phyloP scores from a whole-genome alignment of 78 protist genomes.

The Salpingoeca rosetta region DNA sequence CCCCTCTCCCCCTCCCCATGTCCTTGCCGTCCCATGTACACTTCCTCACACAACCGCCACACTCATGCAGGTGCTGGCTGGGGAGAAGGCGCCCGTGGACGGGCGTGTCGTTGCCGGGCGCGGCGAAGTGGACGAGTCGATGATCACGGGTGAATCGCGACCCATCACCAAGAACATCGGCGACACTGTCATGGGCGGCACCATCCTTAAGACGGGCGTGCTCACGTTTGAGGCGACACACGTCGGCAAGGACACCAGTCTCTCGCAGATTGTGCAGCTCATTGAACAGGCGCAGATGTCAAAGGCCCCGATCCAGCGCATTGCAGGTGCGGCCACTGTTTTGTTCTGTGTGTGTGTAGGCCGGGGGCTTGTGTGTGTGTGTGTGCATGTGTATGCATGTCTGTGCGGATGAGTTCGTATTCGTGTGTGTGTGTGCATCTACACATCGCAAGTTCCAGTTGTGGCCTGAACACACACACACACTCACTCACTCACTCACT shows the following conservation, averaged over 20 bases:
- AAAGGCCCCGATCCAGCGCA: conserved; percentile 50
- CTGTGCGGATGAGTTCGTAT: too few relatives aligned
- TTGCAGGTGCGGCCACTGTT: too few relatives aligned
- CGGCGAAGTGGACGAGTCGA: conserved; percentile 64
- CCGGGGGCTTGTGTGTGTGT: too few relatives aligned
- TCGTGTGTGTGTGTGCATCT: too few relatives aligned
- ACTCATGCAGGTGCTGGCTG: background rate
- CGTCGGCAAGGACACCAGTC: conserved; percentile 66
- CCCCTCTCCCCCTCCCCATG: too few relatives aligned
- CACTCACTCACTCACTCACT: too few relatives aligned
- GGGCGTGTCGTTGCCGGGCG: background rate
- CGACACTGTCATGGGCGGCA: conserved; percentile 79
- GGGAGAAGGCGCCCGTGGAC: conserved; percentile 3
- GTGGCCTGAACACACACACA: too few relatives aligned
- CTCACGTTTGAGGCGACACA: conserved; percentile 45
- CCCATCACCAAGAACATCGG: conserved; percentile 62
- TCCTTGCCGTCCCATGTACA: too few relatives aligned
- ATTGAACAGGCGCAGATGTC: conserved; percentile 82
- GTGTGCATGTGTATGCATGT: too few relatives aligned
- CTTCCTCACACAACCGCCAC: too few relatives aligned
- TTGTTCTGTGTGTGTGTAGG: too few relatives aligned
- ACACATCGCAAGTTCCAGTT: too few relatives aligned
- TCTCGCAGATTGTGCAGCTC: conserved; percentile 69
- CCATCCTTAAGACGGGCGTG: conserved; percentile 58
- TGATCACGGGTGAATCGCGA: conserved; percentile 87